Base-by-base conservation (phyloP, 177 flowering plant genomes). In the Vitis hybrid region DNA sequence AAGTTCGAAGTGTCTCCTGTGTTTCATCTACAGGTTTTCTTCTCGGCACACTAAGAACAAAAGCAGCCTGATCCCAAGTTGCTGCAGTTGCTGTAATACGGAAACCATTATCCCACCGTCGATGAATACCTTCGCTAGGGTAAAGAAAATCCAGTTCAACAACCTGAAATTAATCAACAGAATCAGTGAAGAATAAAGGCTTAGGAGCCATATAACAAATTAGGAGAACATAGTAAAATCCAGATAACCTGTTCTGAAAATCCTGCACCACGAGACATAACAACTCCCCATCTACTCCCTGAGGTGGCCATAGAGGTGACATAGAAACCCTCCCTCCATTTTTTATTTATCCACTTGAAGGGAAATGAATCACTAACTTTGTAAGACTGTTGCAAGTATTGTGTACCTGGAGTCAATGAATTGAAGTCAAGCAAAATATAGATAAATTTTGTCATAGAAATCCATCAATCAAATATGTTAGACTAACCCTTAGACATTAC, bases 261-360 rank as follows among this genome's bases (percentile, higher is more conserved):
- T 66, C 83, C 84, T 18, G 90, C 84, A 73, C 86, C 86, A 53
- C 94, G 89, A 50, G 92, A 88, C 94, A 90, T 90, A 10, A 90
- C 88, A 61, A 90, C 77, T 54, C 74, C 94, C 94, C 94, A 90
- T 70, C 85, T 80, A 58, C 77, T 78, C 50, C 90, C 89, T 5
- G 90, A 77, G 61, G 94, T 88, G 50, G 92, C 90, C 94, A 90
- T 90, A 59, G 90, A 74, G 10, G 94, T 90, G 3, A 90, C 88
- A 78, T 74, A 76, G 76, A 88, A 90, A 26, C 89, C 92, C 74
- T 90, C 92, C 70, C 74, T 86, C 92, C 94, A 90, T 67, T 90
- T 90, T 73, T 88, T 90, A 77, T 81, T 85, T 67, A 88, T 90
- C 92, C 94, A 89, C 72, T 89, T 89, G 74, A 73, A 87, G 15